phyloP scores from a whole-genome alignment of 306 rosid genomes.

The Astragalus glycyphyllos region DNA sequence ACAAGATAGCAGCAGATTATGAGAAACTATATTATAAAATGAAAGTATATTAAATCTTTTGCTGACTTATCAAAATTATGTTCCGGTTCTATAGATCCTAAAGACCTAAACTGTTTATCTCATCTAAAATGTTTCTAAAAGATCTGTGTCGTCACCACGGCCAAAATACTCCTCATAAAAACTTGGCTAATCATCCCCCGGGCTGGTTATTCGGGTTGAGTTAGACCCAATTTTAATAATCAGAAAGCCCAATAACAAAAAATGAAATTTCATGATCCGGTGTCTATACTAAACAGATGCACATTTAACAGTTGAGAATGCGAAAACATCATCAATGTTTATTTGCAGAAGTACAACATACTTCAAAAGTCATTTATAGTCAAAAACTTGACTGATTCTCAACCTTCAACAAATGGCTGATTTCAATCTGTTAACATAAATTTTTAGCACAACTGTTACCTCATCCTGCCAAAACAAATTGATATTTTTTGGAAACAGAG shows the following conservation, averaged over 20 bases:
- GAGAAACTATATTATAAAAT: slow-evolving; percentile 23
- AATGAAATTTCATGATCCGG: background rate
- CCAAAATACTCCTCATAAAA: slow-evolving; percentile 10
- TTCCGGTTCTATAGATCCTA: background rate
- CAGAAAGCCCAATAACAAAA: slow-evolving; percentile 15
- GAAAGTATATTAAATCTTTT: slow-evolving; percentile 15
- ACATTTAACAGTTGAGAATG: slow-evolving; percentile 17
- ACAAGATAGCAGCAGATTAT: slow-evolving; percentile 16
- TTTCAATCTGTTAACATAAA: slow-evolving; percentile 25
- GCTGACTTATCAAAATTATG: slow-evolving; percentile 25
- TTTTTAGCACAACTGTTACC: slow-evolving; percentile 58
- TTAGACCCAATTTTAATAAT: slow-evolving; percentile 5
- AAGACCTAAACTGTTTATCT: slow-evolving; percentile 11
- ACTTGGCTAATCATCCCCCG: background rate
- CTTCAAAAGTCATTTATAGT: slow-evolving; percentile 19
- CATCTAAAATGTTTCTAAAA: background rate
- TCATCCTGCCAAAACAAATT: slow-evolving; percentile 93
- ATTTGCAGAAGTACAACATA: slow-evolving; percentile 11
- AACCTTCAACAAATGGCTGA: slow-evolving; percentile 32
- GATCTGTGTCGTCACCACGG: background rate
- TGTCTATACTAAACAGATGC: slow-evolving; percentile 18
- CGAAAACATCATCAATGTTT: slow-evolving; percentile 6
- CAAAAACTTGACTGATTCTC: slow-evolving; percentile 17
- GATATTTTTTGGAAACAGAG: slow-evolving; percentile 86
- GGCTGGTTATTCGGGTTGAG: background rate